phyloP scores from a whole-genome alignment of 345 rosid genomes.

The Ceriops tagal region DNA sequence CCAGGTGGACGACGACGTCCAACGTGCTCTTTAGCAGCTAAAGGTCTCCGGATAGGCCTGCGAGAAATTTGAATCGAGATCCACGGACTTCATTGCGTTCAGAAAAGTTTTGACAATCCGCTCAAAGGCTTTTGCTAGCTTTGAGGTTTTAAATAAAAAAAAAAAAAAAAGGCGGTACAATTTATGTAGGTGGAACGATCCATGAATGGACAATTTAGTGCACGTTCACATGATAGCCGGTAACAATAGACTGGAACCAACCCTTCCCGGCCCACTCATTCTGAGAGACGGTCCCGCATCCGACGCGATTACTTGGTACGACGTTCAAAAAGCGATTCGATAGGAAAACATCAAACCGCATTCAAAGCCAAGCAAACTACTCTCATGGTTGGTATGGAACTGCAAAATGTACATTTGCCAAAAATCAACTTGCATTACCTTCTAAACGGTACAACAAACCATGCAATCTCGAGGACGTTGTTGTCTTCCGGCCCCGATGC shows the following conservation, averaged over 20 bases:
- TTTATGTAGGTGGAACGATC: not conserved
- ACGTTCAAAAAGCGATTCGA: not conserved
- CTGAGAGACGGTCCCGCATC: not conserved
- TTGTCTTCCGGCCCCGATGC: not conserved
- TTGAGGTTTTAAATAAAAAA: not conserved
- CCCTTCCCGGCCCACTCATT: not conserved
- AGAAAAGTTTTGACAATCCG: constrained; percentile 1
- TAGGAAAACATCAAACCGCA: no score
- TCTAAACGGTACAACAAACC: no score
- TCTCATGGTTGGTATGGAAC: no score
- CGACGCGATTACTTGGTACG: not conserved
- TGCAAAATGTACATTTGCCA: no score
- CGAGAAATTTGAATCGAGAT: not conserved
- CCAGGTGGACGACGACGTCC: no score
- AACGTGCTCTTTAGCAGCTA: no score
- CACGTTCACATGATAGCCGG: no score
- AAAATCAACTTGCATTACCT: no score
- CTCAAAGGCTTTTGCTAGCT: not conserved
- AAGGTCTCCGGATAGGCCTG: not conserved
- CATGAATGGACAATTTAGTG: no score
- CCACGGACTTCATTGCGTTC: not conserved
- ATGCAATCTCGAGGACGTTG: not conserved
- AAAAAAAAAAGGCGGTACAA: not conserved
- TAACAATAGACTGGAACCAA: not conserved
- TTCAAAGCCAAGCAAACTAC: no score